These are phyloP conservation scores for Rhizoclosmatium sp. DNA, from an alignment of 192 early-diverging fungal genomes.

Conservation along the genomic window DNA sequence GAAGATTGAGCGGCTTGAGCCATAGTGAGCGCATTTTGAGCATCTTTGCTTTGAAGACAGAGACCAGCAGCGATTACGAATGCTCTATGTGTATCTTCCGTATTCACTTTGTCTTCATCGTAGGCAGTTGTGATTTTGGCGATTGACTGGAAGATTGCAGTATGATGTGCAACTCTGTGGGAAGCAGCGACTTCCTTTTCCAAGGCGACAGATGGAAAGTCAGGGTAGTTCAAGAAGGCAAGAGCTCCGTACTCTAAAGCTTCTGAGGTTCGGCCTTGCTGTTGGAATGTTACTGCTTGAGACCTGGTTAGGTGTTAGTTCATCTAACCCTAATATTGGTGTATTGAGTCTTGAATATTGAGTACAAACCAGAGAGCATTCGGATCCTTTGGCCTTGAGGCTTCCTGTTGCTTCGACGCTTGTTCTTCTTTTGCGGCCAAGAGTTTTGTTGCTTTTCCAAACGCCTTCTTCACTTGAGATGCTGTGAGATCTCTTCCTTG, in stretches of 20 bases:
- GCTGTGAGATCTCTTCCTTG: not conserved
- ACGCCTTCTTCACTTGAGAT: slow-evolving; percentile 12
- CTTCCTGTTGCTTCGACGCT: not conserved
- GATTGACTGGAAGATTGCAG: not conserved
- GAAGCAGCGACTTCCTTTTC: not conserved
- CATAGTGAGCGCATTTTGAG: not conserved
- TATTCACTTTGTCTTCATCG: not conserved
- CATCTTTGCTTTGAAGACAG: not conserved
- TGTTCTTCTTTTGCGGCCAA: not conserved
- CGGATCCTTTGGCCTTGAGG: not conserved
- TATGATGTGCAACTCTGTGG: not conserved
- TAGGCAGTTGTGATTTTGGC: not conserved
- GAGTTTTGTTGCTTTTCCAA: not conserved
- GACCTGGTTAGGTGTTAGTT: not conserved
- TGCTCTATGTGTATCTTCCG: not conserved
- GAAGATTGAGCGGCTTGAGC: not conserved
- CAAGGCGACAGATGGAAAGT: not conserved
- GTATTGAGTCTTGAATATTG: not conserved
- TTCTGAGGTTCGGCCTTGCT: not conserved
- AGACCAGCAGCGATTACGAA: slow-evolving; percentile 6
- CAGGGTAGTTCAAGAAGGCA: slow-evolving; percentile 5
- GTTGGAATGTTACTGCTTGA: not conserved
- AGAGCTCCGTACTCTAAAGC: not conserved
- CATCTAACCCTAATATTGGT: not conserved
- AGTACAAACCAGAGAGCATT: slow-evolving; percentile 19